Base-by-base conservation (phyloP, 2,329 filamentous ascomycete genomes). In the Achaetomium macrosporum region DNA sequence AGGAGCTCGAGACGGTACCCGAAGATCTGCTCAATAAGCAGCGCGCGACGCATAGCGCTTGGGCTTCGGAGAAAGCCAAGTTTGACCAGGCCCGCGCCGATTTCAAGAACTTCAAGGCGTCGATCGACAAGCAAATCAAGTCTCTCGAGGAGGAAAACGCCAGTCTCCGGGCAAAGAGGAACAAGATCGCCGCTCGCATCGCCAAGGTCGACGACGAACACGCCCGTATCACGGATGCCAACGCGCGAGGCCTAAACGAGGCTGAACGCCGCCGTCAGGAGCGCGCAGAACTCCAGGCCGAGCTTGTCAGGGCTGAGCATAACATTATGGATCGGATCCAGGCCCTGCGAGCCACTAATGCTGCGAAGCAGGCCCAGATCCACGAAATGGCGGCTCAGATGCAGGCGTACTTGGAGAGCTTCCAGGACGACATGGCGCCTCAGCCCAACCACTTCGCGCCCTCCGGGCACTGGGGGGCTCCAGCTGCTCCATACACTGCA, bases 201-300 rank as follows among this genome's bases (percentile, higher is more conserved):
- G 76, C 78, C 64, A 88, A 88, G 71, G 81, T 89, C 20, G 83
- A 86, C 59, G 83, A 81, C 59, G 87, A 90, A 67, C 78, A 87
- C 60, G 82, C 83, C 51, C 83, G 83, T 61, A 83, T 90, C 61
- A 76, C 78, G 20, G 82, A 85, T 60, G 85, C 85, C 60, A 87
- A 87, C 65, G 77, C 75, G 47, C 77, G 83, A 45, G 82, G 82
- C 1, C 73, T 84, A 17, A 78, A 83, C 57, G 83, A 84, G 64
- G 84, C 81, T 50, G 82, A 83, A 60, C 77, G 79, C 10, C 75
- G 77, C 37, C 73, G 73, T 11, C 78, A 81, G 61, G 75, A 78
- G 51, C 74, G 75, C 4, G 68, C 68, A 17, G 66, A 67, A 1
- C 75, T 76, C 59, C 69, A 79, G 53, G 70, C 72, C 29, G 75